Base-by-base conservation (phyloP, 352 stramenopile species). In the Peronospora destructor region DNA sequence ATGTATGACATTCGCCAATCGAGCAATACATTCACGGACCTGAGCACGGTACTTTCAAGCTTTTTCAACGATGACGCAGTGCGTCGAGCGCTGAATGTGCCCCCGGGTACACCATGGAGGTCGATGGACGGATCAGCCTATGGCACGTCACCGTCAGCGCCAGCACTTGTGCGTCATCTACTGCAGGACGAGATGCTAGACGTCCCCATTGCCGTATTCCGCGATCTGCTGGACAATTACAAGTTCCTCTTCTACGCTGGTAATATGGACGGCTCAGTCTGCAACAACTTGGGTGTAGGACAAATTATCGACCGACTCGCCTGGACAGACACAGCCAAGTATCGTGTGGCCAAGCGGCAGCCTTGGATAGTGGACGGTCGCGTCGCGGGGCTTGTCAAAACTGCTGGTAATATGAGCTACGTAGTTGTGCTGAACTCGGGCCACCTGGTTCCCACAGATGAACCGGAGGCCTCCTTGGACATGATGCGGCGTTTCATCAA, bases 1-100 rank as follows among this genome's bases (percentile, higher is more conserved):
- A 69, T 91, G 55, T 91, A 91, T 67, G 80, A 91, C 58, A 84
- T 91, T 26, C 80, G 80, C 17, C 65, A 89, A 49, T 51, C 46
- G 4, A 63, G 58, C 19, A 85, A 89, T 45, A 56, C 68, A 11
- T 87, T 89, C 42, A 52, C 64, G 28, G 72, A 73, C 9, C 43
- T 87, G 48, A 87, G 68, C 29, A 50, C 40, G 17, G 28, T 54
- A 16, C 56, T 91, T 9, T 82, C 68, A 17, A 74, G 68, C 40
- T 98, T 95, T 47, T 83, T 97, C 26, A 91, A 91, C 46, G 61
- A 83, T 44, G 63, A 90, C 38, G 59, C 56, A 1, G 86, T 96
- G 38, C 76, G 79, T 37, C 68, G 85, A 32, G 91, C 89, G 9
- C 69, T 97, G 14, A 83, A 97, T 49, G 85, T 97, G 12, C 70